These are phyloP conservation scores for Stephanodiscus minutulus DNA, from an alignment of 108 stramenopile species.

Conservation along the genomic window DNA sequence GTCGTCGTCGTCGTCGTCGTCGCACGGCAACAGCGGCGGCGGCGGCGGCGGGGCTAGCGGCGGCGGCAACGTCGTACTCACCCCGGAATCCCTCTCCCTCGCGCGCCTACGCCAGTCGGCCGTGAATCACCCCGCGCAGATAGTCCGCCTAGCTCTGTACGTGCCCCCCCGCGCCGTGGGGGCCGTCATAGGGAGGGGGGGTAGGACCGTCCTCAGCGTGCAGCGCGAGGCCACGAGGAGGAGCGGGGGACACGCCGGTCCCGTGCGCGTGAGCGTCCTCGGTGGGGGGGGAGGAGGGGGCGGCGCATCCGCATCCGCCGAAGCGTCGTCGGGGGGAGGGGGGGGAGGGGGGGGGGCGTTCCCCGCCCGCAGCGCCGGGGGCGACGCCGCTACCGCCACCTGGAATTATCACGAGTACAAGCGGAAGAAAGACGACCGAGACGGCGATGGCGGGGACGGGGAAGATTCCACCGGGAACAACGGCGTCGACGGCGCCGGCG, in stretches of 20 bases:
- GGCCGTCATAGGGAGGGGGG: conserved; percentile 77
- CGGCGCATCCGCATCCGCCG: no score
- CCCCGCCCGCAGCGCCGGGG: neutral
- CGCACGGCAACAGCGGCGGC: neutral
- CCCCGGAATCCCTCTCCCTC: neutral
- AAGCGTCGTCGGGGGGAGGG: no score
- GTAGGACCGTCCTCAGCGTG: conserved; percentile 62
- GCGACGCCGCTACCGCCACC: neutral
- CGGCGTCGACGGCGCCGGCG: conserved; percentile 36
- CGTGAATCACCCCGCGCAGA: conserved; percentile 44
- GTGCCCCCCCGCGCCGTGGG: conserved; percentile 78
- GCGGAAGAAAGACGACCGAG: conserved; percentile 7
- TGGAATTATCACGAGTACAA: neutral
- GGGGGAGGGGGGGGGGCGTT: neutral
- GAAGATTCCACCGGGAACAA: conserved; percentile 8
- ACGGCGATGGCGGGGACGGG: conserved; percentile 2
- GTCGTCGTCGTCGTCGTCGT: neutral
- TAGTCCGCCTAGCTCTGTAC: conserved; percentile 63
- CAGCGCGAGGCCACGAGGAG: conserved; percentile 64
- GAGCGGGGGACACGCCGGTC: conserved; percentile 27
- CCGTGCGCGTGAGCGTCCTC: conserved; percentile 56
- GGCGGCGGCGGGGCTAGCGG: no score
- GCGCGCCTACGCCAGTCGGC: conserved; percentile 20
- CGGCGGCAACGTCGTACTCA: neutral
- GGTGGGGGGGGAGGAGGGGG: conserved; percentile 20